phyloP scores from a whole-genome alignment of 352 stramenopile species.

The Globisporangium megalacanthum region DNA sequence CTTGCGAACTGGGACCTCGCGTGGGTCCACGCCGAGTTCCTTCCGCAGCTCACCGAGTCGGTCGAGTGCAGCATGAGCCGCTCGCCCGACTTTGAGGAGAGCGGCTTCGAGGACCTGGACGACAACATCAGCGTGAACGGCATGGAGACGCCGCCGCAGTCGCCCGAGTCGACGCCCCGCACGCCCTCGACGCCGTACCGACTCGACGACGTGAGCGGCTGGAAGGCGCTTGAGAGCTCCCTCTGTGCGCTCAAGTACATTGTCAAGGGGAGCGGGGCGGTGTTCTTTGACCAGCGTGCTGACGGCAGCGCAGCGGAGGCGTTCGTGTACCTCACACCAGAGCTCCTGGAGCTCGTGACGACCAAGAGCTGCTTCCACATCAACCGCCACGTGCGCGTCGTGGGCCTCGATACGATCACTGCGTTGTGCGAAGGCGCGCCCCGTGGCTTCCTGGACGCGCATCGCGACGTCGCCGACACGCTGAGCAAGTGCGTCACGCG shows the following conservation, averaged over 20 bases:
- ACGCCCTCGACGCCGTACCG: slow-evolving; percentile 75
- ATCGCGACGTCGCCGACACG: slow-evolving; percentile 37
- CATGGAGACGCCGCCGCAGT: slow-evolving; percentile 64
- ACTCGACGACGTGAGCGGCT: slow-evolving; percentile 95
- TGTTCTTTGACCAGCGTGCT: slow-evolving; percentile 42
- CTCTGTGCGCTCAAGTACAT: slow-evolving; percentile 84
- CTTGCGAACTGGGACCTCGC: slow-evolving; percentile 55
- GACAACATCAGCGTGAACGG: slow-evolving; percentile 80
- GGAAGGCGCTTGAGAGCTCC: slow-evolving; percentile 94
- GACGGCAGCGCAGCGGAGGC: slow-evolving; percentile 6
- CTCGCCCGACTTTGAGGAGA: slow-evolving; percentile 79
- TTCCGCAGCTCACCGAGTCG: slow-evolving; percentile 68
- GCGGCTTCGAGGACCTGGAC: slow-evolving; percentile 64
- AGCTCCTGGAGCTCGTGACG: slow-evolving; percentile 63
- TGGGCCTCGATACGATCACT: slow-evolving; percentile 82
- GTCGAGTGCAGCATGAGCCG: slow-evolving; percentile 67
- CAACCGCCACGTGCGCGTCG: slow-evolving; percentile 93
- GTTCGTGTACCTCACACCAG: slow-evolving; percentile 61
- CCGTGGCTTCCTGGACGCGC: slow-evolving; percentile 35
- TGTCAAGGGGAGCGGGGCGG: slow-evolving; percentile 67
- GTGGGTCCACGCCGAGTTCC: slow-evolving; percentile 57
- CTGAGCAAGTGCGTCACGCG: slow-evolving; percentile 64
- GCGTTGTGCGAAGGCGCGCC: slow-evolving; percentile 47
- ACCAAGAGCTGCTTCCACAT: slow-evolving; percentile 88
- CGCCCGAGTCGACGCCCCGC: slow-evolving; percentile 51